Conservation (phyloP, 2,329 filamentous ascomycete genomes). For the Nannizzia gypsea region DNA sequence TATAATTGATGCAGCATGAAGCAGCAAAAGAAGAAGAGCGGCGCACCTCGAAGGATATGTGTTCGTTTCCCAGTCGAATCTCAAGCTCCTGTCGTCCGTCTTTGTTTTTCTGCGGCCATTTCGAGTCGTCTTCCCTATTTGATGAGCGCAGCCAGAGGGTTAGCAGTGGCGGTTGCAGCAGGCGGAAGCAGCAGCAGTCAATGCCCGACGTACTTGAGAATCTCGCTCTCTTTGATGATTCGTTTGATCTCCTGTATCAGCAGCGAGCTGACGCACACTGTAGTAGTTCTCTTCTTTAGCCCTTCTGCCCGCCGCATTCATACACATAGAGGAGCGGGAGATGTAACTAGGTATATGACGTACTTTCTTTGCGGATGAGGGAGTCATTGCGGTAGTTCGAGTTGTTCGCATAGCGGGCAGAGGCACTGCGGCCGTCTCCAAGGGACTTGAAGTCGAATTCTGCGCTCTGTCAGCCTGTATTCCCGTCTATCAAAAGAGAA, state of each 20-base stretch:
- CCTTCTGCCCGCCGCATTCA: not conserved
- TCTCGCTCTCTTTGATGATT: constrained; percentile 94
- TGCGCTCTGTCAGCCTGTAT: constrained; percentile 29
- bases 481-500: not conserved
- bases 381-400: constrained; percentile 99
- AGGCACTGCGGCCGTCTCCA: constrained; percentile 83
- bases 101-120: constrained; percentile 99
- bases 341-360: constrained; percentile 24
- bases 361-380: constrained; percentile 98
- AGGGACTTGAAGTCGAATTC: constrained; percentile 94
- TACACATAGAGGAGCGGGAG: not conserved
- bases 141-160: not conserved
- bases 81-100: constrained; percentile 94
- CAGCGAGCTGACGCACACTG: constrained; percentile 90
- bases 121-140: constrained; percentile 86
- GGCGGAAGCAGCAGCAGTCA: not conserved
- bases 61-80: constrained; percentile 83
- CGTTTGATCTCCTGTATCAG: constrained; percentile 91
- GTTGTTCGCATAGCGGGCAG: constrained; percentile 96
- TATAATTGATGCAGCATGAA: no score
- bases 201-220: constrained; percentile 64
- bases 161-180: not conserved
- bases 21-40: not conserved
- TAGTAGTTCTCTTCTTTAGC: constrained; percentile 15
- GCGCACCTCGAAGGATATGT: constrained; percentile 90